Evolutionary conservation across 768 basidiomycete genomes (phyloP).

Genomic region (Tylopilus felleus): DNA sequence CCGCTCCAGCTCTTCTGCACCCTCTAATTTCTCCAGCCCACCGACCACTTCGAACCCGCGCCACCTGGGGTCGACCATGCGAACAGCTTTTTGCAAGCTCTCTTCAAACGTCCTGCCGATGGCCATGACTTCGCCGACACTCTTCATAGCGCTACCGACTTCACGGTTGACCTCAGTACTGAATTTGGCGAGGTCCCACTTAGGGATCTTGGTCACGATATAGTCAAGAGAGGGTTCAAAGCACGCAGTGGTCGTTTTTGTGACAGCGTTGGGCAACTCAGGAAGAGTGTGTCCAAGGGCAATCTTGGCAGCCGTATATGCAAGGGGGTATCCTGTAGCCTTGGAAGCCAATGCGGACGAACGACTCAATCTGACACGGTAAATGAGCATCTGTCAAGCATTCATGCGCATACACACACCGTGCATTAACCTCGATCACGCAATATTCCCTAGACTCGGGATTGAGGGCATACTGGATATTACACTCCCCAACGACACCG

Average conservation of each 20-base stretch:
- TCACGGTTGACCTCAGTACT: conserved; percentile 89
- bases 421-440: conserved; percentile 97
- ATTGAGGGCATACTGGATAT: conserved; percentile 98
- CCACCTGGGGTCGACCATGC: conserved; percentile 96
- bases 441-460: conserved; percentile 91
- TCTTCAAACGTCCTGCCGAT: conserved; percentile 99
- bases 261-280: conserved; percentile 97
- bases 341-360: conserved; percentile 97
- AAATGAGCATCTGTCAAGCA: background rate
- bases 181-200: conserved; percentile 99
- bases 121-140: conserved; percentile 99
- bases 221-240: conserved; percentile 99
- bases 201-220: conserved; percentile 99
- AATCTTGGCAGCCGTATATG: conserved; percentile 98
- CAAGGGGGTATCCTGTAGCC: conserved; percentile 97
- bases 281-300: conserved; percentile 97
- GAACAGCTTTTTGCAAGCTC: conserved; percentile 95
- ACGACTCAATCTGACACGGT: conserved; percentile 57
- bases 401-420: conserved; percentile 37
- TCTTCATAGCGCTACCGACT: conserved; percentile 98
- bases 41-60: conserved; percentile 96
- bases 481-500: conserved; percentile 92
- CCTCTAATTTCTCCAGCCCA: conserved; percentile 80
- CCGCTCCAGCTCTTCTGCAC: conserved; percentile 58
- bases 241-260: conserved; percentile 98